phyloP scores from a whole-genome alignment of 306 rosid species.

The apple (Malus domestica) region ASM211411v1 NC_041799.1:38521001-38521500 shows the following conservation, averaged over 20 bases:
- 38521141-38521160: slow-evolving; percentile 88
- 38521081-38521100: slow-evolving; percentile 48
- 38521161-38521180: slow-evolving; percentile 71
- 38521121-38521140: slow-evolving; percentile 90
- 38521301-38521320: slow-evolving; percentile 64
- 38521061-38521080: slow-evolving; percentile 73
- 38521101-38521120: slow-evolving; percentile 88
- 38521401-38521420: slow-evolving; percentile 71
- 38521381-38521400: slow-evolving; percentile 81
- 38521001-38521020: slow-evolving; percentile 73
- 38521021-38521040: slow-evolving; percentile 64
- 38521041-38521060: slow-evolving; percentile 66
- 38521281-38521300: slow-evolving; percentile 46
- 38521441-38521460: slow-evolving; percentile 83
- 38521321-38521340: slow-evolving; percentile 72
- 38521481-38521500: slow-evolving; percentile 75
- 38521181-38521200: slow-evolving; percentile 90
- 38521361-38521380: slow-evolving; percentile 49
- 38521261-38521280: slow-evolving; percentile 72
- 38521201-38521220: slow-evolving; percentile 93
- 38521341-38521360: slow-evolving; percentile 74
- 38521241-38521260: slow-evolving; percentile 55
- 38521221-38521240: slow-evolving; percentile 60
- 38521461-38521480: slow-evolving; percentile 77
- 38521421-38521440: slow-evolving; percentile 78